Conservation (phyloP, 2,329 filamentous ascomycete genomes). For the Waltergamsia citrina region DNA sequence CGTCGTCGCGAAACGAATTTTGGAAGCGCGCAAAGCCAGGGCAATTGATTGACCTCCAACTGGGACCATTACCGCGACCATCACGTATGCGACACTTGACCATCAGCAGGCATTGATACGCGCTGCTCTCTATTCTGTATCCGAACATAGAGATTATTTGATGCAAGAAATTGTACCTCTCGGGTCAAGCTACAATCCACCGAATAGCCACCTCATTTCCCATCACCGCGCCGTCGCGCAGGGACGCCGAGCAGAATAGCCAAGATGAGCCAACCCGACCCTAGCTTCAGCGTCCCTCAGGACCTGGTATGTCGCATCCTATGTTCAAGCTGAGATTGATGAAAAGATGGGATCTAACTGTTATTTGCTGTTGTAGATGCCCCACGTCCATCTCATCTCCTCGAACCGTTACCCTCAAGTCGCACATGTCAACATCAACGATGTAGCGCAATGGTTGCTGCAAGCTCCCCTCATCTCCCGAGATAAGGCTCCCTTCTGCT, state of each 20-base stretch:
- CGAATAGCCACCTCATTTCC: too few relatives aligned
- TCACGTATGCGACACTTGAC: neutral
- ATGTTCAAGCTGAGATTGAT: neutral
- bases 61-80: conserved; percentile 6
- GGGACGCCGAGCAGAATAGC: neutral
- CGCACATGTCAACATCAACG: conserved; percentile 60
- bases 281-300: conserved; percentile 30
- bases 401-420: conserved; percentile 70
- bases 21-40: conserved; percentile 11
- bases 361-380: conserved; percentile 44
- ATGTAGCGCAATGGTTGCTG: conserved; percentile 76
- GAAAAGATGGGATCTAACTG: neutral
- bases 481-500: conserved; percentile 79
- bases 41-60: conserved; percentile 7
- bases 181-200: too few relatives aligned
- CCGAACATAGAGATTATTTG: too few relatives aligned
- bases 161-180: too few relatives aligned
- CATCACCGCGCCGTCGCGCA: too few relatives aligned
- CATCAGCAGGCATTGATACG: neutral
- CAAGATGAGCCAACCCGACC: conserved; percentile 23
- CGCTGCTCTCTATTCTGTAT: too few relatives aligned
- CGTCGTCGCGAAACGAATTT: conserved; percentile 29
- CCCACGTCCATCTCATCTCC: conserved; percentile 84
- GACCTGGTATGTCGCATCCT: conserved; percentile 23
- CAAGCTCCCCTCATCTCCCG: conserved; percentile 78